Percentiles rank a stretch among this genome's conserved stretches.
Conservation (phyloP, 176 grass and related monocot species). For the Hsuehochloa calcarea region DNA sequence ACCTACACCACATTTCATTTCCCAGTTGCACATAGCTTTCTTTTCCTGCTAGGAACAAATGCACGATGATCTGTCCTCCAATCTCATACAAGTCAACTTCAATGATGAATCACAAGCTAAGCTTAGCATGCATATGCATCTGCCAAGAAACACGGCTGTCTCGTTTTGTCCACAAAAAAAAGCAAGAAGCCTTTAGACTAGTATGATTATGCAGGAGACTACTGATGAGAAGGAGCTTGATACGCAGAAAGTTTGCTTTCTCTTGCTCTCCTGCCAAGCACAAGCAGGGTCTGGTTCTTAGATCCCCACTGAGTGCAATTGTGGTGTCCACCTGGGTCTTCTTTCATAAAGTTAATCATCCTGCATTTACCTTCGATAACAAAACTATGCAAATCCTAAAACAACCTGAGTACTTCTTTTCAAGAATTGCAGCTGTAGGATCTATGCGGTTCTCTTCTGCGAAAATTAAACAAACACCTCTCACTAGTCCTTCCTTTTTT, state of each 20-base stretch:
- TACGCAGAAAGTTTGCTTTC: not conserved
- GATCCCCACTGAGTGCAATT: slow-evolving; percentile 6
- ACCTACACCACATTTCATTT: not conserved
- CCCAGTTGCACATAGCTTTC: slow-evolving; percentile 1
- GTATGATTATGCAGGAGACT: slow-evolving; percentile 42
- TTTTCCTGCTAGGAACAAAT: slow-evolving; percentile 23
- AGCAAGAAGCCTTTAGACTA: slow-evolving; percentile 44
- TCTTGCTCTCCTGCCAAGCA: not conserved
- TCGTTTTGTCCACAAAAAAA: slow-evolving; percentile 36
- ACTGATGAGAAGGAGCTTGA: slow-evolving; percentile 4
- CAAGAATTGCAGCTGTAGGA: not conserved
- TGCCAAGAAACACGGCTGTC: not conserved
- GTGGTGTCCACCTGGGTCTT: not conserved
- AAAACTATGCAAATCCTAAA: not conserved
- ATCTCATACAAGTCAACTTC: slow-evolving; percentile 28
- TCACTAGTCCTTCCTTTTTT: not conserved
- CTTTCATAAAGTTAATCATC: not conserved
- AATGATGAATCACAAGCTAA: slow-evolving; percentile 15
- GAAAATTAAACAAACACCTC: not conserved
- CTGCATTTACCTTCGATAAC: not conserved
- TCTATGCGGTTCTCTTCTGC: not conserved
- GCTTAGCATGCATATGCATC: not conserved
- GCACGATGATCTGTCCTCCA: slow-evolving; percentile 36
- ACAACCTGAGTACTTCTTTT: not conserved
- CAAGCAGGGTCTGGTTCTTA: not conserved